These are phyloP conservation scores for Pisolithus sp. DNA, from an alignment of 768 basidiomycete species.

Conservation along the genomic window DNA sequence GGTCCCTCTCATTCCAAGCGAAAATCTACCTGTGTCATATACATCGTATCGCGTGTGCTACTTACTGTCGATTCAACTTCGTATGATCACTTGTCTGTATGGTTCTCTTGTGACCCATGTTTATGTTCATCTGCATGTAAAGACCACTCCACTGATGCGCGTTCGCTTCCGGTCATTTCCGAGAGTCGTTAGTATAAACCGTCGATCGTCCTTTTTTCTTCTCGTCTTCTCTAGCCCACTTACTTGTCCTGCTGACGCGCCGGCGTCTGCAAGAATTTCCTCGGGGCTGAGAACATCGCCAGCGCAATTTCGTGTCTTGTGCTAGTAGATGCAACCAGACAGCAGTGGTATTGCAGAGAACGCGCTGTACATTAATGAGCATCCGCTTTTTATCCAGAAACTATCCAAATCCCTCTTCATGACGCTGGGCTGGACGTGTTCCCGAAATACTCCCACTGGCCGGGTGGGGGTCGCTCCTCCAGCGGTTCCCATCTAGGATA, in stretches of 20 bases:
- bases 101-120: conserved; percentile 1
- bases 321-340: background rate
- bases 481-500: conserved; percentile 77
- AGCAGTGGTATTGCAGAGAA: background rate
- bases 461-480: conserved; percentile 70
- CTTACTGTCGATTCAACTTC: background rate
- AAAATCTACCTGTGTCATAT: conserved; percentile 1
- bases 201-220: background rate
- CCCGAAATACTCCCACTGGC: conserved; percentile 86
- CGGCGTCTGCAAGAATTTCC: conserved; percentile 22
- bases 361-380: no score
- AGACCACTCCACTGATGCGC: background rate
- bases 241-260: conserved; percentile 19
- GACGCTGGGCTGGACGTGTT: conserved; percentile 41
- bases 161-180: background rate
- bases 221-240: conserved; percentile 4
- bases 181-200: no score
- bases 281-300: conserved; percentile 17
- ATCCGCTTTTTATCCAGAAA: no score
- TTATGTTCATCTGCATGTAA: background rate
- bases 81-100: background rate
- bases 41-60: background rate
- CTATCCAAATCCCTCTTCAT: conserved; percentile 5
- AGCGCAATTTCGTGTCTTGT: background rate
- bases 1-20: background rate